A percentile compares a stretch with the other conserved stretches of the same genome.
phyloP scores from a whole-genome alignment of 2,329 filamentous ascomycete genomes.

The Ambrosiella beaveri region DNA sequence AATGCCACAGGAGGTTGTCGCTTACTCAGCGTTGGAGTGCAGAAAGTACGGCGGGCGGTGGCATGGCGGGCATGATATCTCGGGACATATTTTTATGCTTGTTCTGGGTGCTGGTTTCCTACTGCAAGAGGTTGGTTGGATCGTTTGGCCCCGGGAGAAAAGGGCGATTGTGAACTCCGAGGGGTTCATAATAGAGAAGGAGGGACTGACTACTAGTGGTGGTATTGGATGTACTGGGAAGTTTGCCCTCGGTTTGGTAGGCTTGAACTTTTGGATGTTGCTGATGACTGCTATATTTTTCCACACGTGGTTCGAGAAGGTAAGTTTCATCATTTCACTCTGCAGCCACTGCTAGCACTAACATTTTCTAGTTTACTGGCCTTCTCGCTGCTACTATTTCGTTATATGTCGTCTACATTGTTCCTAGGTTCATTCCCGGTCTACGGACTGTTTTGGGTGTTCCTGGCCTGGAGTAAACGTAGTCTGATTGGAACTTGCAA shows the following conservation, averaged over 20 bases:
- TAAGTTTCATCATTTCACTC: slow-evolving; percentile 22
- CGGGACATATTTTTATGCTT: slow-evolving; percentile 84
- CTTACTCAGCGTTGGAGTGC: slow-evolving; percentile 48
- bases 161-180: slow-evolving; percentile 51
- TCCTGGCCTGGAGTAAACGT: slow-evolving; percentile 29
- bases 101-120: slow-evolving; percentile 71
- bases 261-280: slow-evolving; percentile 80
- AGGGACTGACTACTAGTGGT: slow-evolving; percentile 14
- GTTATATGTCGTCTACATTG: slow-evolving; percentile 33
- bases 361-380: slow-evolving; percentile 31
- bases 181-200: slow-evolving; percentile 25
- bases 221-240: slow-evolving; percentile 31
- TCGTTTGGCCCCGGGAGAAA: slow-evolving; percentile 42
- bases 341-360: slow-evolving; percentile 13
- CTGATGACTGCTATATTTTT: slow-evolving; percentile 98
- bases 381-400: slow-evolving; percentile 30
- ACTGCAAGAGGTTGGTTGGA: slow-evolving; percentile 57
- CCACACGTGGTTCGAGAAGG: slow-evolving; percentile 97
- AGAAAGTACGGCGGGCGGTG: slow-evolving; percentile 68
- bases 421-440: slow-evolving; percentile 33
- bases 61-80: slow-evolving; percentile 92
- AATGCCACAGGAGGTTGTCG: neutral
- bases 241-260: slow-evolving; percentile 46
- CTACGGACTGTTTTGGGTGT: slow-evolving; percentile 30
- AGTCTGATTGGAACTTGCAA: neutral